phyloP scores from a whole-genome alignment of 2,329 filamentous ascomycete genomes.

The Fusarium dimerum region DNA sequence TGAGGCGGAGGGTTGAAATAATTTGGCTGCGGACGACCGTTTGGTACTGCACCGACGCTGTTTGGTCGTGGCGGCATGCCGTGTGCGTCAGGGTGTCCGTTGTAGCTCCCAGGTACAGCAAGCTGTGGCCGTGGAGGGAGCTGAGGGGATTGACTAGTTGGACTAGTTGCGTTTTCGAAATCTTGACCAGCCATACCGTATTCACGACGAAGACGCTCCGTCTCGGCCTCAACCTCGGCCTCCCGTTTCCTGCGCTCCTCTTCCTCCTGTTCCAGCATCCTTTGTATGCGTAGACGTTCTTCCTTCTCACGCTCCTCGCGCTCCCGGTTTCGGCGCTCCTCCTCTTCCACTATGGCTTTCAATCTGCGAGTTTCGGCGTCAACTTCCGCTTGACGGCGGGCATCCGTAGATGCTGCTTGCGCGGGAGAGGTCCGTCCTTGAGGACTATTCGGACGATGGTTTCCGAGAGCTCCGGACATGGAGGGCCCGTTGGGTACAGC shows the following conservation, averaged over 20 bases:
- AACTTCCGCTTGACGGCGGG: constrained; percentile 45
- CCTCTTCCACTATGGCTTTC: constrained; percentile 51
- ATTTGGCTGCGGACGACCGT: constrained; percentile 17
- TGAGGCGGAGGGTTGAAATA: constrained; percentile 26
- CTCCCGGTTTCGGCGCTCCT: constrained; percentile 56
- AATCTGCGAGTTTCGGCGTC: constrained; percentile 80
- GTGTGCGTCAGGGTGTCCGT: constrained; percentile 24
- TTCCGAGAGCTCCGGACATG: constrained; percentile 44
- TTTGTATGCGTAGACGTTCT: constrained; percentile 58
- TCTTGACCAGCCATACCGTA: constrained; percentile 62
- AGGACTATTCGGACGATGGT: constrained; percentile 23
- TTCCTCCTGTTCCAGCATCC: constrained; percentile 68
- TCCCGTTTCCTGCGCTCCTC: constrained; percentile 56
- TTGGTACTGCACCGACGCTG: constrained; percentile 46
- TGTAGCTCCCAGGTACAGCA: constrained; percentile 13
- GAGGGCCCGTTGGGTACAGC: constrained; percentile 21
- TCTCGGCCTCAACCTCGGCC: constrained; percentile 73
- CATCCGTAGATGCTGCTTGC: constrained; percentile 19
- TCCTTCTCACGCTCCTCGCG: constrained; percentile 56
- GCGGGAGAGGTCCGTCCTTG: constrained; percentile 15
- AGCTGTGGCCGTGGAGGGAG: constrained; percentile 36
- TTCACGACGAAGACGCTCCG: constrained; percentile 70
- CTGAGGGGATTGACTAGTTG: constrained; percentile 31
- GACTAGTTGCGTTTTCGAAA: constrained; percentile 23
- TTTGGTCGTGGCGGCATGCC: constrained; percentile 45